These are phyloP conservation scores for Neurospora discreta DNA, from an alignment of 495 filamentous ascomycete genomes.

Conservation along the genomic window DNA sequence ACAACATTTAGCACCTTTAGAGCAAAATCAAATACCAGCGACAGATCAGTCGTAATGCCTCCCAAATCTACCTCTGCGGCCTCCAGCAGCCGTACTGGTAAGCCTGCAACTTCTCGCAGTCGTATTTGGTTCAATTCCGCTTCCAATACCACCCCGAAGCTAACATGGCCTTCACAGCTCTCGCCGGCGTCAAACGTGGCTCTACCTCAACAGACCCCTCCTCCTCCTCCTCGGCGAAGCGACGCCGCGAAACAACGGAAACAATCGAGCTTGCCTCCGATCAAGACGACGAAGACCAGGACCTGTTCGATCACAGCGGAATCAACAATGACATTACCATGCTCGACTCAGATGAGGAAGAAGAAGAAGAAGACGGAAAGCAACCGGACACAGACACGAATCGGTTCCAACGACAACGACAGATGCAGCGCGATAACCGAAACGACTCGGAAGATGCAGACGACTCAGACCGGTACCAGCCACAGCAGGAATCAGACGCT, in stretches of 20 bases:
- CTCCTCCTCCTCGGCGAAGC: background rate
- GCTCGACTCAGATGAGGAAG: background rate
- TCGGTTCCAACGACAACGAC: background rate
- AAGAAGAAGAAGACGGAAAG: background rate
- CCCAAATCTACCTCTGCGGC: background rate
- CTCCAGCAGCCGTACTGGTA: background rate
- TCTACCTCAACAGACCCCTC: background rate
- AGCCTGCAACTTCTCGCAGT: background rate
- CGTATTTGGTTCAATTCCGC: background rate
- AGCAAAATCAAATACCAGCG: background rate
- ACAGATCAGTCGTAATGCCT: background rate
- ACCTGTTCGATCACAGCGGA: background rate
- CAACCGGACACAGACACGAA: background rate
- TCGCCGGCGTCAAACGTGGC: background rate
- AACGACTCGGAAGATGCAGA: background rate
- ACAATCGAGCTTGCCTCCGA: background rate
- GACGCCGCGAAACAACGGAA: background rate
- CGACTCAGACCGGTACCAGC: background rate
- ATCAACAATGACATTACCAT: background rate
- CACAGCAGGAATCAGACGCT: constrained; percentile 14
- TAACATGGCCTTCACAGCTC: background rate
- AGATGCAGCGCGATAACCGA: background rate
- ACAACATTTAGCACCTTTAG: background rate
- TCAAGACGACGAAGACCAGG: background rate
- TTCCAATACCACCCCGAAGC: background rate